phyloP scores from a whole-genome alignment of 441 rosid genomes.

The Viola pubescens region DNA sequence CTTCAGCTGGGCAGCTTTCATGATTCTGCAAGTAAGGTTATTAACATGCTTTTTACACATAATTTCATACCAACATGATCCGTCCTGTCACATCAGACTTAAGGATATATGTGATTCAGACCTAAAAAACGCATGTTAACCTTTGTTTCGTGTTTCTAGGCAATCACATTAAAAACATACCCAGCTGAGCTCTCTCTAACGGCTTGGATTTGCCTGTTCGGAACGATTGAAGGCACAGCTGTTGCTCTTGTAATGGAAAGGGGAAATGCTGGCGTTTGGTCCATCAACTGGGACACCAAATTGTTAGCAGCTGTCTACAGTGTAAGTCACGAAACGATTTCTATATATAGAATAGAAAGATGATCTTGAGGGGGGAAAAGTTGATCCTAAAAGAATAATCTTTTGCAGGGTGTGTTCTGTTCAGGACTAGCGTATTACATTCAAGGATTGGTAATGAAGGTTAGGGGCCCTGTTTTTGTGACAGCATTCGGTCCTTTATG shows the following conservation, averaged over 20 bases:
- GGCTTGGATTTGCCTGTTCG: conserved; percentile 72
- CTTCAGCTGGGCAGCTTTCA: conserved; percentile 72
- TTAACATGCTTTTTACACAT: not conserved
- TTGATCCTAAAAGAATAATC: not conserved
- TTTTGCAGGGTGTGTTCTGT: conserved; percentile 67
- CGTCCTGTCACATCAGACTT: no score
- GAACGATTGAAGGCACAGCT: conserved; percentile 57
- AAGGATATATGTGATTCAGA: not conserved
- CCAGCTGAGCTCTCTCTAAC: conserved; percentile 82
- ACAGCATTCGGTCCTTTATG: conserved; percentile 69
- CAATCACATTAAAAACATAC: conserved; percentile 58
- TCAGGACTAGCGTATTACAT: conserved; percentile 70
- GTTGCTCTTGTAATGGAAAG: conserved; percentile 60
- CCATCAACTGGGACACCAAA: conserved; percentile 67
- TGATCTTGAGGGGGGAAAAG: not conserved
- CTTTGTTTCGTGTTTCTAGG: conserved; percentile 25
- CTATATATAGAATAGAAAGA: not conserved
- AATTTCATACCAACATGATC: no score
- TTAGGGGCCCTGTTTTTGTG: conserved; percentile 82
- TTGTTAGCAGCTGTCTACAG: conserved; percentile 65
- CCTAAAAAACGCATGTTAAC: not conserved
- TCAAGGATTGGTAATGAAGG: conserved; percentile 72
- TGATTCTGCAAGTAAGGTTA: conserved; percentile 61
- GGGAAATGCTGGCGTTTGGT: conserved; percentile 48
- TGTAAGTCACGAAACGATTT: conserved; percentile 37